Conservation (phyloP, 2,329 filamentous ascomycete species). For the Claviceps arundinis region DNA sequence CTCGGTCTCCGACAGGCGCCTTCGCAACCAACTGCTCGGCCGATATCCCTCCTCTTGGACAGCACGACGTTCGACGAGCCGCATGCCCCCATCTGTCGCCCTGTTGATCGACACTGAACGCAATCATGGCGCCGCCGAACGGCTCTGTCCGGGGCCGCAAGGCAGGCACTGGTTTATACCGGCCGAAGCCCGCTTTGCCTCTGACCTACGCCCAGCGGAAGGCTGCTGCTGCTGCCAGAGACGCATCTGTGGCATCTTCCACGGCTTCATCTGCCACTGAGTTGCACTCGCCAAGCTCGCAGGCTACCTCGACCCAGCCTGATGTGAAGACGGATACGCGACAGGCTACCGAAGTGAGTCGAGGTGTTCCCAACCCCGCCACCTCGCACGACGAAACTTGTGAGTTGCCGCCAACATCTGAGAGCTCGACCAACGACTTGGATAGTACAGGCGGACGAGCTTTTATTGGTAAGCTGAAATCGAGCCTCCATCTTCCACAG, state of each 20-base stretch:
- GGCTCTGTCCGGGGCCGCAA: slow-evolving; percentile 20
- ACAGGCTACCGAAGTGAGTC: background rate
- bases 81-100: background rate
- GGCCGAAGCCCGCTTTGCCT: slow-evolving; percentile 24
- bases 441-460: background rate
- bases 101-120: background rate
- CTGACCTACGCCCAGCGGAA: slow-evolving; percentile 26
- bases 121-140: slow-evolving; percentile 21
- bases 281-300: background rate
- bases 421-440: background rate
- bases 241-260: slow-evolving; percentile 5
- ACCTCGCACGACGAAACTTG: background rate
- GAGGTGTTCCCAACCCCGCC: background rate
- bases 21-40: background rate
- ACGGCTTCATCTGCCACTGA: slow-evolving; percentile 5
- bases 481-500: background rate
- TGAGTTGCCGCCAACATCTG: background rate
- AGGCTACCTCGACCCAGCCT: background rate
- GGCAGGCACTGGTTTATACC: slow-evolving; percentile 16
- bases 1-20: background rate
- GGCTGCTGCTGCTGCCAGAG: slow-evolving; percentile 17
- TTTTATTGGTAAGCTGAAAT: slow-evolving; percentile 1
- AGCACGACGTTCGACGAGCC: background rate
- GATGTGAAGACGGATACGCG: background rate
- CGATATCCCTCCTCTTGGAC: background rate